Percentiles rank a stretch among this genome's conserved stretches.
Evolutionary conservation across 73 alveolate species (phyloP).

Genomic region (Paramecium sexaurelia): DNA sequence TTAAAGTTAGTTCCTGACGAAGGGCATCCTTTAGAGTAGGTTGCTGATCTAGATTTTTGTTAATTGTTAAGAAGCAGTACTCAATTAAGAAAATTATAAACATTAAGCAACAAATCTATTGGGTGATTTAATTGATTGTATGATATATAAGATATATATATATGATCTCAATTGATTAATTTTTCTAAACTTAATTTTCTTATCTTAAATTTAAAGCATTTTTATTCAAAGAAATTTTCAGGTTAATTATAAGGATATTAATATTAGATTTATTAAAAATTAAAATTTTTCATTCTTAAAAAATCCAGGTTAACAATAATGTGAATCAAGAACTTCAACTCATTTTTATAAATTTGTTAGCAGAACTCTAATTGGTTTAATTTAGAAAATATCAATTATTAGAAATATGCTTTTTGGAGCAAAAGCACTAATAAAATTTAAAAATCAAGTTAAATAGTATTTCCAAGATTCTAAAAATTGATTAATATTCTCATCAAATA

Average conservation of each 20-base stretch:
- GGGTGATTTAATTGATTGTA: not conserved
- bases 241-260: too few species aligned
- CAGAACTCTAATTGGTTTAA: not conserved
- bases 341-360: not conserved
- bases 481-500: too few species aligned
- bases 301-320: not conserved
- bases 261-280: too few species aligned
- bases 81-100: not conserved
- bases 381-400: not conserved
- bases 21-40: not conserved
- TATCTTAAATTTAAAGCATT: too few species aligned
- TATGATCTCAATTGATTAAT: not conserved
- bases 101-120: not conserved
- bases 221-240: too few species aligned
- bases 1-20: constrained; percentile 48
- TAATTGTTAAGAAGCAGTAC: constrained; percentile 18
- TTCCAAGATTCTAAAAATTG: too few species aligned
- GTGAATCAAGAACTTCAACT: not conserved
- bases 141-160: not conserved
- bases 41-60: constrained; percentile 32
- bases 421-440: not conserved
- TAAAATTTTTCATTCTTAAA: not conserved
- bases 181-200: not conserved
- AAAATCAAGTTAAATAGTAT: too few species aligned
- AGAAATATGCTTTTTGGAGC: not conserved